Conservation (phyloP, 768 basidiomycete genomes). For the Sporobolomyces phaffii region DNA sequence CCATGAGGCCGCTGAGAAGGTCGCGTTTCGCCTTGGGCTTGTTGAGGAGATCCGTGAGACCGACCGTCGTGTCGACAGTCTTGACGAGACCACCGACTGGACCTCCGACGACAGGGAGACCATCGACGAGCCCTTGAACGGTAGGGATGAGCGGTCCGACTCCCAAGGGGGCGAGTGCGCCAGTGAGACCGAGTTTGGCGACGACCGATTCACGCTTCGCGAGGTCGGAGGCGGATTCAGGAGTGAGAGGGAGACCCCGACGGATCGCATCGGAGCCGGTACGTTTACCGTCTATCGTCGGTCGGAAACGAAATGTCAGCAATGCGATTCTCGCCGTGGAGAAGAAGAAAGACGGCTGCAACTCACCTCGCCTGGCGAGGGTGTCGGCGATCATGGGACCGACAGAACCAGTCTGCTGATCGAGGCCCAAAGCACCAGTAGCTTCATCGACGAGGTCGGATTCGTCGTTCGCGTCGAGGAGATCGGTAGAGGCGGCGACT, state of each 20-base stretch:
- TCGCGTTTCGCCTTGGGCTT: slow-evolving; percentile 2
- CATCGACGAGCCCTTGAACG: slow-evolving; percentile 12
- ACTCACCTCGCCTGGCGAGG: slow-evolving; percentile 11
- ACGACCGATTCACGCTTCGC: slow-evolving; percentile 22
- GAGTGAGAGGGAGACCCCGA: slow-evolving; percentile 17
- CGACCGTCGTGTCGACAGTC: slow-evolving; percentile 23
- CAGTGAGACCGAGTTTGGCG: slow-evolving; percentile 15
- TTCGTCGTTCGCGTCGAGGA: slow-evolving; percentile 4
- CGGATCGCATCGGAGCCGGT: slow-evolving; percentile 17
- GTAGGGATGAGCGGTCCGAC: slow-evolving; percentile 26
- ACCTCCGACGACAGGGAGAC: slow-evolving; percentile 24
- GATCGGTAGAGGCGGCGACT: not conserved
- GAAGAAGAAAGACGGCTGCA: not conserved
- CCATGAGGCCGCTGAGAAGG: not conserved
- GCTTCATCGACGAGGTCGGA: not conserved
- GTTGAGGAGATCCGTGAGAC: slow-evolving; percentile 20
- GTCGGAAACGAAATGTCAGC: not conserved
- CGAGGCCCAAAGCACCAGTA: not conserved
- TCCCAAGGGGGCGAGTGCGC: slow-evolving; percentile 11
- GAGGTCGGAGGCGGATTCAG: slow-evolving; percentile 1
- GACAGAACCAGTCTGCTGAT: slow-evolving; percentile 10
- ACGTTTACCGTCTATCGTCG: not conserved
- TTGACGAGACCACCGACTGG: slow-evolving; percentile 25
- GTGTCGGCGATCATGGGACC: slow-evolving; percentile 6
- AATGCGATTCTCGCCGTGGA: not conserved